Evolutionary conservation across 208 protist species (phyloP), one percentile per base, ranked within the genome.

Genomic region (Zelonia costaricensis): DNA sequence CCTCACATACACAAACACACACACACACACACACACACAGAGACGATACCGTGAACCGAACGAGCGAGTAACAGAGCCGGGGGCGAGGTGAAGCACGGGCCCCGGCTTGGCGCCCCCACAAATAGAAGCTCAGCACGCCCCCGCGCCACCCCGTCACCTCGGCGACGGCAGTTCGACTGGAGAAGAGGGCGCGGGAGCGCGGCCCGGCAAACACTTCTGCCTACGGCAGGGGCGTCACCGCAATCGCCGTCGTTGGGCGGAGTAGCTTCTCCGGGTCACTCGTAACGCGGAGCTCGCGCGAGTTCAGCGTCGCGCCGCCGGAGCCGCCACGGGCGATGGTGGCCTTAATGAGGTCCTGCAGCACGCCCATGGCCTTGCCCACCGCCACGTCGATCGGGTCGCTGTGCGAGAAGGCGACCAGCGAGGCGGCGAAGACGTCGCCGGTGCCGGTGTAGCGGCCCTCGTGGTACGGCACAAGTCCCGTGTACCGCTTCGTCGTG

Each of bases 361-460:
- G 30, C 35, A 95, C 89, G 4, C 61, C 84, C 86, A 95, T 95
- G 30, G 89, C 74, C 65, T 87, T 86, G 48, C 71, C 78, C 3
- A 91, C 74, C 25, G 86, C 89, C 13, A 81, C 30, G 12, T 86
- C 75, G 35, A 90, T 63, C 23, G 82, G 66, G 39, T 75, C 36
- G 13, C 53, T 27, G 69, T 92, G 78, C 0, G 62, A 63, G 58
- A 95, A 95, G 40, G 80, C 86, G 4, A 93, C 31, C 9, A 95
- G 68, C 16, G 59, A 79, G 4, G 89, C 89, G 0, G 84, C 84
- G 49, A 95, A 95, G 25, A 91, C 74, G 51, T 95, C 89, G 10
- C 89, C 89, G 12, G 89, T 95, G 39, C 89, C 89, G 9, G 89
- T 95, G 78, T 95, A 95, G 25, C 75, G 84, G 1, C 89, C 89